A percentile compares a stretch with the other conserved stretches of the same genome.
Conservation (phyloP, 2,329 filamentous ascomycete genomes). For the Stagonosporopsis vannaccii region DNA sequence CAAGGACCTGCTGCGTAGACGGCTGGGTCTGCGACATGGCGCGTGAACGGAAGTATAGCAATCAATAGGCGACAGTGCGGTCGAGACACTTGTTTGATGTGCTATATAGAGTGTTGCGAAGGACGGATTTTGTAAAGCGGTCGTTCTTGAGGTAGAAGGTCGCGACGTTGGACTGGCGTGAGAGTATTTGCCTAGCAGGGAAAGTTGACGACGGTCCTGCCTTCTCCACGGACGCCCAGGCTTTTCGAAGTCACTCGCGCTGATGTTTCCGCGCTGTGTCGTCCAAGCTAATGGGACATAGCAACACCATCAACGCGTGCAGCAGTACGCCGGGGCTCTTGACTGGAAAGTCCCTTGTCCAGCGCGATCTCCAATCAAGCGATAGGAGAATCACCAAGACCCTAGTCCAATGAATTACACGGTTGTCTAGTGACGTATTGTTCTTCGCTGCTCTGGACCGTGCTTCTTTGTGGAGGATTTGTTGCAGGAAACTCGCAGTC, state of each 20-base stretch:
- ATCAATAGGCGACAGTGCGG: not conserved
- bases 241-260: not conserved
- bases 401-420: not conserved
- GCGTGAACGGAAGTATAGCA: not conserved
- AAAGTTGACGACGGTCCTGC: not conserved
- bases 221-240: not conserved
- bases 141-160: slow-evolving; percentile 9
- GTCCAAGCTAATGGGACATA: slow-evolving; percentile 32
- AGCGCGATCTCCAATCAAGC: not conserved
- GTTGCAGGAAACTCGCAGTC: not conserved
- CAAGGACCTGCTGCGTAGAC: slow-evolving; percentile 80
- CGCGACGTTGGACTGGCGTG: slow-evolving; percentile 11
- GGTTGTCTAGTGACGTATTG: slow-evolving; percentile 1
- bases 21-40: slow-evolving; percentile 57
- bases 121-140: not conserved
- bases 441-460: not conserved
- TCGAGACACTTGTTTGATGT: not conserved
- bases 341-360: not conserved
- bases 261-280: slow-evolving; percentile 16
- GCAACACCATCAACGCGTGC: not conserved
- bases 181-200: not conserved
- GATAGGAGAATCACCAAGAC: not conserved
- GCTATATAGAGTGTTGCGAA: not conserved
- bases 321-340: not conserved
- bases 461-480: not conserved